Evolutionary conservation across 495 filamentous ascomycete species (phyloP).

Genomic region (Choiromyces venosus): DNA sequence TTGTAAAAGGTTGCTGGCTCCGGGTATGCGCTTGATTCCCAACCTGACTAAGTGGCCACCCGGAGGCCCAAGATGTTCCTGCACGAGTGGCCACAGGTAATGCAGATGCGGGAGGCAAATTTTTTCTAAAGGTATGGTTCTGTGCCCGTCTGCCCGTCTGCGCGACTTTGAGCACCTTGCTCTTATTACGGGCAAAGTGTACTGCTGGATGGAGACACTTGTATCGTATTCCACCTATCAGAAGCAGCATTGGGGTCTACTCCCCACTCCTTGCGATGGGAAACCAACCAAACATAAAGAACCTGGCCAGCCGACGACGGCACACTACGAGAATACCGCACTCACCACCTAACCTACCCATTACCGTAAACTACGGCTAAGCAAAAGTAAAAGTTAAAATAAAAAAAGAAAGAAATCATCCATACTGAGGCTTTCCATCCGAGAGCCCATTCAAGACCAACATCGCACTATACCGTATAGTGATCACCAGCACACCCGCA

Average conservation of each 20-base stretch:
- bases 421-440: neutral
- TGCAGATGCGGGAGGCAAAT: neutral
- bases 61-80: neutral
- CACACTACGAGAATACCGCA: neutral
- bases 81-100: neutral
- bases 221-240: neutral
- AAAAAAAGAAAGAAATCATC: neutral
- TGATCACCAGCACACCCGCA: neutral
- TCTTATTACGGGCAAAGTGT: neutral
- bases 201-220: neutral
- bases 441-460: neutral
- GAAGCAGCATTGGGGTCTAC: neutral
- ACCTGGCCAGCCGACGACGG: neutral
- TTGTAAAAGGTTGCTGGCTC: neutral
- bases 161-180: neutral
- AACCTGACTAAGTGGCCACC: neutral
- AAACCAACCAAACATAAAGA: neutral
- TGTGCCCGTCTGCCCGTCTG: neutral
- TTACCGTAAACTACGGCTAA: neutral
- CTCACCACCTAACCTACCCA: neutral
- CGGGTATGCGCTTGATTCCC: neutral
- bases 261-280: too few relatives aligned
- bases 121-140: neutral
- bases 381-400: neutral
- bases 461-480: too few relatives aligned